Base-by-base conservation (phyloP, 306 rosid species). In the Delonix regia region DNA sequence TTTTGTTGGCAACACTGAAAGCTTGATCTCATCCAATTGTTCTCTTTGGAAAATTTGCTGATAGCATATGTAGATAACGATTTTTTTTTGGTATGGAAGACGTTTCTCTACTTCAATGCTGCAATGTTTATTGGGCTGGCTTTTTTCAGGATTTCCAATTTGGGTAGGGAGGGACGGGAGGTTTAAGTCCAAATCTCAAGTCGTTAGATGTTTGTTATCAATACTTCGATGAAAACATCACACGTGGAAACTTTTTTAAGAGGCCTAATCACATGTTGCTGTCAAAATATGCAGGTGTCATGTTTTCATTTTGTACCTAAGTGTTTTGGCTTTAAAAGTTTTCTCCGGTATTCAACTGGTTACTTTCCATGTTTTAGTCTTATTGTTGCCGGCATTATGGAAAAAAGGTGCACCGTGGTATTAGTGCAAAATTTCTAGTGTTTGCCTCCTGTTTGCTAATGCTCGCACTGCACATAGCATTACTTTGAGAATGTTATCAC, bases 401-500 rank as follows among this genome's bases (percentile, higher is more conserved):
- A 21, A 36, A 61, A 61, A 30, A 24, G 2, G 64, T 62, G 62
- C 38, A 12, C 55, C 45, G 73, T 44, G 28, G 70, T 61, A 11
- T 47, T 77, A 69, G 25, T 34, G 36, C 30, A 18, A 64, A 55
- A 65, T 74, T 38, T 80, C 22, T 6, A 34, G 39, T 63, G 12
- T 51, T 15, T 82, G 57, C 51, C 78, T 34, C 61, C 57, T 22
- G 25, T 24, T 44, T 68, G 57, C 64, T 67, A 66, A 66, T 63
- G 69, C 39, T 77, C 75, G 24, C 36, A 44, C 80, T 81, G 59
- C 64, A 48, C 59, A 65, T n/a, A 65, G 25, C 45, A 56, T 67
- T 79, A 85, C 70, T 9, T 47, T 78, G 77, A 80, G 48, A 74
- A 62, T 80, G 51, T 67, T 75, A 80, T 83, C 86, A 88, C 34